Evolutionary conservation across 106 monocot species (phyloP).

Genomic region (Xerophyta viscosa): DNA sequence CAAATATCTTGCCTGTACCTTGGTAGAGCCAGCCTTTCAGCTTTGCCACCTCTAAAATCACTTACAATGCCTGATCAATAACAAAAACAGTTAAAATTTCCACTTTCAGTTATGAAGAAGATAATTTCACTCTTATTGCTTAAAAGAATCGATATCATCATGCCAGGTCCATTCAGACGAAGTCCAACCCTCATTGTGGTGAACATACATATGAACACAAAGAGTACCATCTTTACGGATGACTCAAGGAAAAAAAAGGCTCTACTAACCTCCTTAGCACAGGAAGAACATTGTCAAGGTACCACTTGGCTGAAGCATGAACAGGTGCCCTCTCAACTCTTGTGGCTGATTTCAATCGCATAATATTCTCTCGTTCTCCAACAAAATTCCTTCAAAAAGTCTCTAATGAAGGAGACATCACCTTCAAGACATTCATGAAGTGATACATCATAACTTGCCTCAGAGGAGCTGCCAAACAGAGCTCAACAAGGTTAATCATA

Average conservation of each 20-base stretch:
- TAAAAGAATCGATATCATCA: too few relatives aligned
- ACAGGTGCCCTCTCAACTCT: slow-evolving; percentile 89
- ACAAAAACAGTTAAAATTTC: too few relatives aligned
- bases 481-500: background rate
- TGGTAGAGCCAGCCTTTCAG: slow-evolving; percentile 74
- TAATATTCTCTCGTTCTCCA: slow-evolving; percentile 99
- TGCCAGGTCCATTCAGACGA: too few relatives aligned
- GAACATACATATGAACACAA: too few relatives aligned
- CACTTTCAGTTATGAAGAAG: too few relatives aligned
- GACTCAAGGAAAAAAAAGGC: too few relatives aligned
- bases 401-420: slow-evolving; percentile 58
- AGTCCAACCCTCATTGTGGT: too few relatives aligned
- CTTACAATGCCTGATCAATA: too few relatives aligned
- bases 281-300: slow-evolving; percentile 77
- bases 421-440: slow-evolving; percentile 69
- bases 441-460: slow-evolving; percentile 86
- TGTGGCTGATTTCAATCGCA: slow-evolving; percentile 66
- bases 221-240: too few relatives aligned
- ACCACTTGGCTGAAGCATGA: slow-evolving; percentile 88
- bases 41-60: slow-evolving; percentile 96
- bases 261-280: slow-evolving; percentile 64
- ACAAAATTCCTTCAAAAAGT: slow-evolving; percentile 64
- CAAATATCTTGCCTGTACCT: slow-evolving; percentile 92
- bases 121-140: too few relatives aligned
- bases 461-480: slow-evolving; percentile 61